Percentiles rank a stretch among this genome's conserved stretches.
Evolutionary conservation across 2,329 filamentous ascomycete genomes (phyloP).

Genomic region (Sporothrix schenckii): DNA sequence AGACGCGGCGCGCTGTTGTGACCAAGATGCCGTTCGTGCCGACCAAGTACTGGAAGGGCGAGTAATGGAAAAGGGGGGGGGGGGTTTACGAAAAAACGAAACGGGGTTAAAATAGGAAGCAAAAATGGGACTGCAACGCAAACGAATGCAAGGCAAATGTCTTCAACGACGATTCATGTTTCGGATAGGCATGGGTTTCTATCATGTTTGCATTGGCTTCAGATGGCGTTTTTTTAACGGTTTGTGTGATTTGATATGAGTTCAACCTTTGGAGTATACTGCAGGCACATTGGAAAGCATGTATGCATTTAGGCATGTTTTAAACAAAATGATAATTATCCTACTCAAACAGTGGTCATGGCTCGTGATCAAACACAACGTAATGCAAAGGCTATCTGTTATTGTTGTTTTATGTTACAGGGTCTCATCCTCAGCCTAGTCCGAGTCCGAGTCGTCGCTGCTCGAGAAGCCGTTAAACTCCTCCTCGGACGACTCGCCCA

Average conservation of each 20-base stretch:
- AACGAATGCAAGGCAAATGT: background rate
- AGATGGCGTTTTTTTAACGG: background rate
- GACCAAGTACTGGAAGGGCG: conserved; percentile 70
- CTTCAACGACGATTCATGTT: conserved; percentile 20
- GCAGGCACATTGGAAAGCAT: too few species aligned
- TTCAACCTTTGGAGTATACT: too few species aligned
- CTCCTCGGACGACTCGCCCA: conserved; percentile 55
- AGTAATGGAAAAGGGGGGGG: conserved; percentile 16
- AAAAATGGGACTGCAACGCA: background rate
- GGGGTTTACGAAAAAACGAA: too few species aligned
- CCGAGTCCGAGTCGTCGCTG: conserved; percentile 46
- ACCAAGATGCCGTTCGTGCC: conserved; percentile 88
- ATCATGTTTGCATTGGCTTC: background rate
- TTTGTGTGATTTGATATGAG: background rate
- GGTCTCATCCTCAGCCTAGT: conserved; percentile 29
- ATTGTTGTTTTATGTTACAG: background rate
- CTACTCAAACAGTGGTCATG: background rate
- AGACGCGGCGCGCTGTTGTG: conserved; percentile 72
- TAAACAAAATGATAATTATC: too few species aligned
- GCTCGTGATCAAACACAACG: conserved; percentile 16
- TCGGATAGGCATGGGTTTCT: background rate
- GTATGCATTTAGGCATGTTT: too few species aligned
- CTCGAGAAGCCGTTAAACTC: conserved; percentile 63
- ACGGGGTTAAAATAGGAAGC: too few species aligned
- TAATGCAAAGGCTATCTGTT: conserved; percentile 10